Evolutionary conservation across 2,329 filamentous ascomycete species (phyloP).

Genomic region (Ascocoryne sarcoides): DNA sequence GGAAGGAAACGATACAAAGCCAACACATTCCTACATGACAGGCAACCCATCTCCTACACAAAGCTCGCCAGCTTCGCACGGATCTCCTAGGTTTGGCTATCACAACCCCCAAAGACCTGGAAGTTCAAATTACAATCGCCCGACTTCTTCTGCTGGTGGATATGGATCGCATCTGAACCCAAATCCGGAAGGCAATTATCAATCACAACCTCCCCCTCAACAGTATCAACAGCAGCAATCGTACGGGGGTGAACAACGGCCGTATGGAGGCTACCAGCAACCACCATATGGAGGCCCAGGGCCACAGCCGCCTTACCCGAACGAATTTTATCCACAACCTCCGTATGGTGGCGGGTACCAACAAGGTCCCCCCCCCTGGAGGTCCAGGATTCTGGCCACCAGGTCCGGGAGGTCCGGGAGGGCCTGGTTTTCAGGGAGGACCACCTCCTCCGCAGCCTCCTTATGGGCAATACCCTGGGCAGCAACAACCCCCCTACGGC

Average conservation of each 20-base stretch:
- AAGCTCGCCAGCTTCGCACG: conserved; percentile 15
- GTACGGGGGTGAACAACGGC: conserved; percentile 1
- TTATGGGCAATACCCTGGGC: conserved; percentile 8
- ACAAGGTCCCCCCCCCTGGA: not conserved
- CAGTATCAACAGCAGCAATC: conserved; percentile 10
- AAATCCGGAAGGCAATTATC: conserved; percentile 15
- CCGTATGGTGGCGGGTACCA: not conserved
- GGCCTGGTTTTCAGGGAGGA: not conserved
- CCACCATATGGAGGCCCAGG: not conserved
- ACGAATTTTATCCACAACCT: not conserved
- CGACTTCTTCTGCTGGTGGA: conserved; percentile 14
- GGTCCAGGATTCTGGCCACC: conserved; percentile 4
- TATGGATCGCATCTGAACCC: conserved; percentile 11
- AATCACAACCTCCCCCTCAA: conserved; percentile 10
- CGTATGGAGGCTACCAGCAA: conserved; percentile 1
- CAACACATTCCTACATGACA: conserved; percentile 12
- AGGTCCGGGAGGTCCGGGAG: conserved; percentile 1
- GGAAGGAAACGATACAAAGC: conserved; percentile 39
- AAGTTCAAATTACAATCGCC: conserved; percentile 13
- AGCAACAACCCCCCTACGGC: conserved; percentile 7
- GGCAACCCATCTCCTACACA: conserved; percentile 14
- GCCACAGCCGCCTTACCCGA: conserved; percentile 8
- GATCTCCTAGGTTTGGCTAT: conserved; percentile 23
- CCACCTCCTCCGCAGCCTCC: conserved; percentile 11
- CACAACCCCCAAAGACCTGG: conserved; percentile 14